Base-by-base conservation (phyloP, 2,329 filamentous ascomycete genomes). In the Diaporthe aspalathi region DNA sequence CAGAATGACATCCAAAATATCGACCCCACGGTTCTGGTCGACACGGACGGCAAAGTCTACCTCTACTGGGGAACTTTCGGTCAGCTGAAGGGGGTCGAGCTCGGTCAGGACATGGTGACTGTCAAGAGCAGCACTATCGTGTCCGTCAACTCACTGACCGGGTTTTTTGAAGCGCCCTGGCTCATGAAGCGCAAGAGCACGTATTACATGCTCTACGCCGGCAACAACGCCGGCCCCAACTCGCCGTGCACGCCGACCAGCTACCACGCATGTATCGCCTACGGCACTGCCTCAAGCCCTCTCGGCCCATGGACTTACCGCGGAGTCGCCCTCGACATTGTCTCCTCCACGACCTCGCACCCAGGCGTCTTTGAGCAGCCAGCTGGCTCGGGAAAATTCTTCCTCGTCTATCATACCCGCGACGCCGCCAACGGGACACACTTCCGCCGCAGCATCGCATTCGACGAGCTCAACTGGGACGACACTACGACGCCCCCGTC, bases 1-100 rank as follows among this genome's bases (percentile, higher is more conserved):
- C 80, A 80, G 1, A 82, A 82, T 40, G 71, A 75, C 50, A 81
- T 83, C 35, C 80, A 83, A 40, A 83, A 83, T 67, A 83, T 83
- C 43, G 81, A 83, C 43, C 80, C 81, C 2, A 81, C 81, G 0
- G 79, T 83, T 0, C 73, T 83, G 1, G 78, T 83, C 0, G 81
- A 83, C 35, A 77, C 79, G 3, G 76, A 82, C 49, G 79, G 76
- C 1, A 76, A 76, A 4, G 80, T 79, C 7, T 83, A 78, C 53
- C 72, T 83, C 20, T 83, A 83, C 74, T 82, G 79, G 74, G 82
- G 81, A 0, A 82, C 81, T 1, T 83, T 83, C 52, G 78, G 77
- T 17, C 70, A 79, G 57, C 80, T 82, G 2, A 76, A 76, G 7
- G 80, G 77, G 7, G 80, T 77, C 17, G 77, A 83, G 70, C 75